These are phyloP conservation scores for Fistulinella cinereoalba DNA, from an alignment of 1,284 basidiomycete species.

Conservation along the genomic window DNA sequence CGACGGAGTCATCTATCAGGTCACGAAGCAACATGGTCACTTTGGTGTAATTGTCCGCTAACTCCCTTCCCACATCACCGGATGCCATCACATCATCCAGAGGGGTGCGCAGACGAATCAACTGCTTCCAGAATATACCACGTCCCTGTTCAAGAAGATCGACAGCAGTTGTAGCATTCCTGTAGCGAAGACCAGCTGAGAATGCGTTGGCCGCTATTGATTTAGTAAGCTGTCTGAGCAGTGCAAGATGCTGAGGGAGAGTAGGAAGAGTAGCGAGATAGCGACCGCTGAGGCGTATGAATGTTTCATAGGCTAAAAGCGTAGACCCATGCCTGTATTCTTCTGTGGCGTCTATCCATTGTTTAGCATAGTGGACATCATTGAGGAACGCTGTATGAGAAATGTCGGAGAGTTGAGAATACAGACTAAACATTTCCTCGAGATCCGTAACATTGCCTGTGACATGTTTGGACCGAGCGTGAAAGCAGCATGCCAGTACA, in stretches of 20 bases:
- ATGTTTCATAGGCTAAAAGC: not conserved
- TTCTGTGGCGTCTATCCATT: not conserved
- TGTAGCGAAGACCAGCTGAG: not conserved
- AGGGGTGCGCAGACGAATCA: not conserved
- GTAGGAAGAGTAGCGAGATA: not conserved
- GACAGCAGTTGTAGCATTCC: not conserved
- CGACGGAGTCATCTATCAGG: not conserved
- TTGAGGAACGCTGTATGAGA: not conserved
- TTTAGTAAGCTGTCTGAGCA: not conserved
- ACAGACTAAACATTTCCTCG: not conserved
- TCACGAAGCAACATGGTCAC: not conserved
- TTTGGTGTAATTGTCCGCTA: not conserved
- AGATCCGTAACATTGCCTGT: not conserved
- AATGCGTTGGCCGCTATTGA: not conserved
- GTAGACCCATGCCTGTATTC: not conserved
- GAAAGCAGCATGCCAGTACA: not conserved
- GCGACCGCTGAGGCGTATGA: not conserved
- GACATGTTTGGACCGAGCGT: not conserved
- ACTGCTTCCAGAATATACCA: not conserved
- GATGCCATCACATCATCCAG: not conserved
- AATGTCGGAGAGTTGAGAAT: not conserved
- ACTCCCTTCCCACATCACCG: not conserved
- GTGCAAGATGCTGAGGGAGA: not conserved
- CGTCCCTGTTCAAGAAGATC: not conserved
- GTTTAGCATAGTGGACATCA: not conserved